Evolutionary conservation across 148 eudicot genomes (phyloP).

Genomic region (Rhododendron vialii): DNA sequence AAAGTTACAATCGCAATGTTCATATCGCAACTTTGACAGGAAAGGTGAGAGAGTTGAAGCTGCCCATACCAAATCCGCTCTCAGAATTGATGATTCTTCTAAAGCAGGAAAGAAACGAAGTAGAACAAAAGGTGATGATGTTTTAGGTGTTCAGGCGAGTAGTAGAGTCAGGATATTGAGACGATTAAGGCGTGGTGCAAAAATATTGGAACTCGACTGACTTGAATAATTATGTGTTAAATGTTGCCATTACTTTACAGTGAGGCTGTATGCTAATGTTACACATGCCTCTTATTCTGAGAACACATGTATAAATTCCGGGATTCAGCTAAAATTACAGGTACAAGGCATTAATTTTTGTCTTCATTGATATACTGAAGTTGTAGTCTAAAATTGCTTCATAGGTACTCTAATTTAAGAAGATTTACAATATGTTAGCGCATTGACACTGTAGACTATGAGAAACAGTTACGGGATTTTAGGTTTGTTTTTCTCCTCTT

Average conservation of each 20-base stretch:
- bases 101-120: conserved; percentile 23
- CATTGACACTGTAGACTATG: not conserved
- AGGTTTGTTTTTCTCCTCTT: not conserved
- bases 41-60: conserved; percentile 21
- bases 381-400: not conserved
- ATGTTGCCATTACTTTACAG: not conserved
- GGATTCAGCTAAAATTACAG: not conserved
- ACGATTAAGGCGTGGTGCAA: conserved; percentile 45
- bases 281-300: not conserved
- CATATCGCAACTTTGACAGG: conserved; percentile 18
- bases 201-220: conserved; percentile 38
- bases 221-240: conserved; percentile 7
- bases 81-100: conserved; percentile 13
- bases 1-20: conserved; percentile 19
- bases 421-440: not conserved
- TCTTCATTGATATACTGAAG: not conserved
- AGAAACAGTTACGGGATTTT: not conserved
- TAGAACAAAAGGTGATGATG: conserved; percentile 20
- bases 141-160: conserved; percentile 31
- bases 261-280: not conserved
- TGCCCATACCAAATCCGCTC: conserved; percentile 2
- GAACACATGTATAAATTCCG: not conserved
- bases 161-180: conserved; percentile 43
- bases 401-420: not conserved
- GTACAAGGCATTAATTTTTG: not conserved